These are phyloP conservation scores for Inonotus obliquus DNA, from an alignment of 1,284 basidiomycete species.

Conservation along the genomic window DNA sequence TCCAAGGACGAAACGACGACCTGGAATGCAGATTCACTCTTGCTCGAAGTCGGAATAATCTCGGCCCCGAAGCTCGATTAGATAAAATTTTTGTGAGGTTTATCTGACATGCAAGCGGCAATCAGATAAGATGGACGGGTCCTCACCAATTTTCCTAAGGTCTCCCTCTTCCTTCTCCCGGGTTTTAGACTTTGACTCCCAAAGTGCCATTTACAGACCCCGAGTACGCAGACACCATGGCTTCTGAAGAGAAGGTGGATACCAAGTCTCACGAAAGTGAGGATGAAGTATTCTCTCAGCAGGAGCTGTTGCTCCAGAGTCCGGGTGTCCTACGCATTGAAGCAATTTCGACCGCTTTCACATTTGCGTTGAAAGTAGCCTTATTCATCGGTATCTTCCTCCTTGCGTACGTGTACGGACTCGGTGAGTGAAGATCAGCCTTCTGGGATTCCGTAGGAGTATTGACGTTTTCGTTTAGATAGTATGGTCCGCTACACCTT, in stretches of 20 bases:
- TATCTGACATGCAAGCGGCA: neutral
- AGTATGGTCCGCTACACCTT: constrained; percentile 15
- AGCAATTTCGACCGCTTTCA: constrained; percentile 28
- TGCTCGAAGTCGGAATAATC: neutral
- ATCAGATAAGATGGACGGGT: neutral
- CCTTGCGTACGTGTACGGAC: constrained; percentile 31
- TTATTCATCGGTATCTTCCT: constrained; percentile 35
- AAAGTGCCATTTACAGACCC: neutral
- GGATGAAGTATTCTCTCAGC: neutral
- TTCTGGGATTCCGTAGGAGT: constrained; percentile 20
- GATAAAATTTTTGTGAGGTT: neutral
- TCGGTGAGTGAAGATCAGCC: constrained; percentile 26
- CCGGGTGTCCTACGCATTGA: constrained; percentile 33
- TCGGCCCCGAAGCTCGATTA: neutral
- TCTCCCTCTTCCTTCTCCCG: neutral
- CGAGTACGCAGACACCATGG: neutral
- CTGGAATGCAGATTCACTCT: too few species aligned
- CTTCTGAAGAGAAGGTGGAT: neutral
- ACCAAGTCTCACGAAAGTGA: neutral
- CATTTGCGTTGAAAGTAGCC: constrained; percentile 24
- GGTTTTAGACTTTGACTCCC: neutral
- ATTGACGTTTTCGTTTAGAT: neutral
- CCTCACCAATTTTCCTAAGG: neutral
- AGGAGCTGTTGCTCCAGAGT: constrained; percentile 7
- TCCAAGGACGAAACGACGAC: too few species aligned